Conservation (phyloP, 2,329 filamentous ascomycete species). For the Cercospora zeae-maydis region DNA sequence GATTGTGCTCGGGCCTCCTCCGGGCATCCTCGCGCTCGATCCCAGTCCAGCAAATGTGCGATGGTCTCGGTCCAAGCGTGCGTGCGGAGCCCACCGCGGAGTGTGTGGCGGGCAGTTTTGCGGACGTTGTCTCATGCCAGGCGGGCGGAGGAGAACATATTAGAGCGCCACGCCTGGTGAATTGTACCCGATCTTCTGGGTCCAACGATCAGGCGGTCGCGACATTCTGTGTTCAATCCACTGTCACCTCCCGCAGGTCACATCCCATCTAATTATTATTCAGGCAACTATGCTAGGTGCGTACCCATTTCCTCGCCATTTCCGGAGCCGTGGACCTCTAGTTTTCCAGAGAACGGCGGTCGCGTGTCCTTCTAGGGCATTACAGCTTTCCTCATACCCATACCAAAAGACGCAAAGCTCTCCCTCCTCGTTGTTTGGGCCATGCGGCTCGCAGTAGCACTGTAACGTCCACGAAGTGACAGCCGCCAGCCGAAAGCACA, state of each 20-base stretch:
- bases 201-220: neutral
- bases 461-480: neutral
- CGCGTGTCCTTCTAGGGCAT: neutral
- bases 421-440: neutral
- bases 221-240: neutral
- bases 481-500: neutral
- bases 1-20: slow-evolving; percentile 3
- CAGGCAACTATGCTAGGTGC: neutral
- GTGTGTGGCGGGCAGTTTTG: neutral
- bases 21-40: neutral
- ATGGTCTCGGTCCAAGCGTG: neutral
- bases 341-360: neutral
- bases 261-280: neutral
- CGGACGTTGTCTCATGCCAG: slow-evolving; percentile 1
- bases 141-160: neutral
- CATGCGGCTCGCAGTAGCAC: neutral
- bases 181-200: neutral
- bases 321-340: neutral
- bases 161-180: neutral
- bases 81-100: neutral
- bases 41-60: neutral
- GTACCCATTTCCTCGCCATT: neutral
- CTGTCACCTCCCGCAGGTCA: neutral
- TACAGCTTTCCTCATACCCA: neutral
- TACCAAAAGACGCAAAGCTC: neutral